These are phyloP conservation scores for Albizia julibrissin DNA, from an alignment of 306 rosid species.

Conservation along the genomic window DNA sequence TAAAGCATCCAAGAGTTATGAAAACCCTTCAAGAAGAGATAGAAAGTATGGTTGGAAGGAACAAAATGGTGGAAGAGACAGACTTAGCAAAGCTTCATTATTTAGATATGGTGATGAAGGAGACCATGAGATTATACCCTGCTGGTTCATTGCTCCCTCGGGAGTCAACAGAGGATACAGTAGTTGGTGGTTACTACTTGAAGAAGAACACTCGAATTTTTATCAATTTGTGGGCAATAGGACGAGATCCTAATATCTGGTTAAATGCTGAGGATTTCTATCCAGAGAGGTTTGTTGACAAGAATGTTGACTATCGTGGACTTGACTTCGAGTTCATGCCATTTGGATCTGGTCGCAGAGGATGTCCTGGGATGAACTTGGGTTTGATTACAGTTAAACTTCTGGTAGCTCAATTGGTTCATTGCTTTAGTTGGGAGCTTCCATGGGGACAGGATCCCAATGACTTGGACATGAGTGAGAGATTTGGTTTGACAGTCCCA, in stretches of 20 bases:
- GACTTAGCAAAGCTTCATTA: background rate
- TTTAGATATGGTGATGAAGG: background rate
- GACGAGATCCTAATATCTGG: slow-evolving; percentile 40
- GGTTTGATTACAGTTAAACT: slow-evolving; percentile 26
- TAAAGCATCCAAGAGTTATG: background rate
- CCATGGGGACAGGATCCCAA: background rate
- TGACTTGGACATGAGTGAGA: slow-evolving; percentile 42
- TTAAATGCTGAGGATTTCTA: slow-evolving; percentile 27
- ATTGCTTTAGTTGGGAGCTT: slow-evolving; percentile 48
- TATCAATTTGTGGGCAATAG: slow-evolving; percentile 41
- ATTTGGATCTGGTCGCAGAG: slow-evolving; percentile 48
- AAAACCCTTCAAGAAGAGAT: background rate
- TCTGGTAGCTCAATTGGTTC: slow-evolving; percentile 41
- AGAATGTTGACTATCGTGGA: slow-evolving; percentile 15
- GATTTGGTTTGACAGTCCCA: slow-evolving; percentile 6
- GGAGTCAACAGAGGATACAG: slow-evolving; percentile 18
- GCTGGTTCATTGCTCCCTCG: slow-evolving; percentile 2
- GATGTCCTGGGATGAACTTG: slow-evolving; percentile 42
- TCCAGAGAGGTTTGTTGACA: slow-evolving; percentile 29
- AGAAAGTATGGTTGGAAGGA: background rate
- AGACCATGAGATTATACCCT: background rate
- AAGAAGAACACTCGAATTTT: slow-evolving; percentile 29
- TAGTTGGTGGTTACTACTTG: slow-evolving; percentile 29
- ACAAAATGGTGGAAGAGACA: background rate
- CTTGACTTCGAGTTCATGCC: slow-evolving; percentile 40